Evolutionary conservation across 2,329 filamentous ascomycete genomes (phyloP), one percentile per base, ranked within the genome.

Genomic region (Periconia digitata): DNA sequence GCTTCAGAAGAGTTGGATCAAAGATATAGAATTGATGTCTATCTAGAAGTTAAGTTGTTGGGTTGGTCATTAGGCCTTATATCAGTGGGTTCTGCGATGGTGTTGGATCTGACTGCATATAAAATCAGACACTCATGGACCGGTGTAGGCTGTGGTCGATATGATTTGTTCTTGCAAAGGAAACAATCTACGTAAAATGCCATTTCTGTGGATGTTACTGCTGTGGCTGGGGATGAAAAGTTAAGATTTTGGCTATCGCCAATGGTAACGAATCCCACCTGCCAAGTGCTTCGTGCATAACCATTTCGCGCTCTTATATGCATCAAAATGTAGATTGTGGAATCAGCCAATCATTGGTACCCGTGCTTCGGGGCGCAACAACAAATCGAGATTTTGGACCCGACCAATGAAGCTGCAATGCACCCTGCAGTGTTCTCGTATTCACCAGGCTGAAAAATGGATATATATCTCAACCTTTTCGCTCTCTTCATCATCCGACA

Each of bases 351-450:
- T 46, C 18, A 42, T 17, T 20, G n/a, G 17, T 8, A 15, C 27
- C n/a, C 12, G 36, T 8, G 18, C 13, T 8, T 39, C 37, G 10
- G 8, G 22, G 37, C 13, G 17, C 6, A 20, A 8, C 16, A 8
- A 13, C n/a, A 6, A 22, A 22, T 12, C 41, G 22, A 37, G 46
- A 29, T 44, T 53, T 35, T 46, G 43, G 40, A 6, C 20, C 16
- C 40, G 35, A 27, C 46, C 27, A 53, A 49, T 53, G 27, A 44
- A 5, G 20, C 6, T 20, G 27, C n/a, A n/a, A n/a, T 10, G n/a
- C 17, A 13, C 7, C 23, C 2, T 40, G 17, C 15, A 8, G 5
- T 8, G 6, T 6, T 12, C 17, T 7, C 23, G 36, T 27, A 37
- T 24, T 27, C 27, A 7, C 20, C 44, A 22, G 27, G 22, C 15